Evolutionary conservation across 2,329 filamentous ascomycete species (phyloP).

Genomic region (Pseudogymnoascus sp.): DNA sequence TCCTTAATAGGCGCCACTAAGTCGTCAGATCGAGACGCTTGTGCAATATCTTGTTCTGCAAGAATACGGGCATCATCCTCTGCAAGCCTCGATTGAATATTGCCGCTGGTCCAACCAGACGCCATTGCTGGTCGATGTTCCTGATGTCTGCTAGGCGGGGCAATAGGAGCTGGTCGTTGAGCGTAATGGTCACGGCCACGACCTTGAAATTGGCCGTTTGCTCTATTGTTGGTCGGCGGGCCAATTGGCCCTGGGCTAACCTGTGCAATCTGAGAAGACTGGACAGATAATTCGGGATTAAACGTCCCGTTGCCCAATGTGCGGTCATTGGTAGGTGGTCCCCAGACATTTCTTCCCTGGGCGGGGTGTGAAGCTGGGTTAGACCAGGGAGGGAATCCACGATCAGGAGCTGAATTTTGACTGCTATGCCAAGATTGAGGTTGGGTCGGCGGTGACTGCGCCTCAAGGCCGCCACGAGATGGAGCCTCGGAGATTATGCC

Average conservation of each 20-base stretch:
- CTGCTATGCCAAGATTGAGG: slow-evolving; percentile 27
- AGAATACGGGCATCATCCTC: slow-evolving; percentile 12
- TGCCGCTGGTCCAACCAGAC: slow-evolving; percentile 6
- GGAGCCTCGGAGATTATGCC: not conserved
- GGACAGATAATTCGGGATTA: slow-evolving; percentile 48
- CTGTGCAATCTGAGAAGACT: slow-evolving; percentile 24
- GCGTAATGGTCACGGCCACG: slow-evolving; percentile 24
- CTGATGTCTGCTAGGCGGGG: slow-evolving; percentile 25
- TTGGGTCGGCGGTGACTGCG: not conserved
- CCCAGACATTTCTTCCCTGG: slow-evolving; percentile 61
- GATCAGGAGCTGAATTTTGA: slow-evolving; percentile 33
- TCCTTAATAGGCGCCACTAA: slow-evolving; percentile 9
- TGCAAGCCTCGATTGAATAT: slow-evolving; percentile 8
- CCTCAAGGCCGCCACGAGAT: not conserved
- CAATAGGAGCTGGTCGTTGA: slow-evolving; percentile 27
- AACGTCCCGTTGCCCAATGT: slow-evolving; percentile 74
- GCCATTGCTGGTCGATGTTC: slow-evolving; percentile 5
- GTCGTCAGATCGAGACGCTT: slow-evolving; percentile 4
- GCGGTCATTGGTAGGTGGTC: slow-evolving; percentile 61
- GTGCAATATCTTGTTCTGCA: slow-evolving; percentile 5
- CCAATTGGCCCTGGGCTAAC: slow-evolving; percentile 29
- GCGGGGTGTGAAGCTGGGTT: slow-evolving; percentile 27
- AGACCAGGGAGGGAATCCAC: slow-evolving; percentile 43
- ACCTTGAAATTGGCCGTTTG: slow-evolving; percentile 23
- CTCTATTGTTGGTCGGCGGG: slow-evolving; percentile 24